These are phyloP conservation scores for Cyclocybe aegerita DNA, from an alignment of 768 basidiomycete species.

Conservation along the genomic window DNA sequence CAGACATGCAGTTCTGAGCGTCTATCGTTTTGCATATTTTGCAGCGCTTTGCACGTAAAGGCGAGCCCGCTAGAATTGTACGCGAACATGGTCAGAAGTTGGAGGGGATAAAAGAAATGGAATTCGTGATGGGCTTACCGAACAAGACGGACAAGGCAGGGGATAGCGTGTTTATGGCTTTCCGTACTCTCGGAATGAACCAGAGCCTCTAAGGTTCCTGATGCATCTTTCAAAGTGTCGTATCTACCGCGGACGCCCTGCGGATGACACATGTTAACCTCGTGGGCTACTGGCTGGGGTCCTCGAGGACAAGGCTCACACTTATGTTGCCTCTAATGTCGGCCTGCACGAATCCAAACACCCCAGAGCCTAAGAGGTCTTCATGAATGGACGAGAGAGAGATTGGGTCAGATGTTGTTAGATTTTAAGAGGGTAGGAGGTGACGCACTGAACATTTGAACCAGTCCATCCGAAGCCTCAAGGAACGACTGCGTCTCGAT, in stretches of 20 bases:
- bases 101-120: background rate
- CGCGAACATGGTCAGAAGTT: background rate
- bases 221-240: constrained; percentile 38
- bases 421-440: constrained; percentile 2
- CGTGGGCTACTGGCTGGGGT: constrained; percentile 4
- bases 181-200: constrained; percentile 45
- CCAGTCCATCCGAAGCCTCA: constrained; percentile 85
- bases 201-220: constrained; percentile 59
- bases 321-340: constrained; percentile 69
- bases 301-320: constrained; percentile 34
- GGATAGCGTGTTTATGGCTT: constrained; percentile 48
- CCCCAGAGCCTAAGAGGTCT: constrained; percentile 65
- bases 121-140: constrained; percentile 42
- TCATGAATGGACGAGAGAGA: constrained; percentile 11
- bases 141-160: constrained; percentile 63
- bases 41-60: constrained; percentile 67
- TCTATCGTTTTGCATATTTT: constrained; percentile 59
- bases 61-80: constrained; percentile 52
- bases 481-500: constrained; percentile 81
- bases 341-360: constrained; percentile 73
- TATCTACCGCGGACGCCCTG: constrained; percentile 69
- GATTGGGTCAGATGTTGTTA: constrained; percentile 7
- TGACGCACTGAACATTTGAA: constrained; percentile 64
- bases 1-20: constrained; percentile 58
- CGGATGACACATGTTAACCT: background rate